Conservation (phyloP, 164 flowering plant genomes). For the Dillenia suffruticosa region DNA sequence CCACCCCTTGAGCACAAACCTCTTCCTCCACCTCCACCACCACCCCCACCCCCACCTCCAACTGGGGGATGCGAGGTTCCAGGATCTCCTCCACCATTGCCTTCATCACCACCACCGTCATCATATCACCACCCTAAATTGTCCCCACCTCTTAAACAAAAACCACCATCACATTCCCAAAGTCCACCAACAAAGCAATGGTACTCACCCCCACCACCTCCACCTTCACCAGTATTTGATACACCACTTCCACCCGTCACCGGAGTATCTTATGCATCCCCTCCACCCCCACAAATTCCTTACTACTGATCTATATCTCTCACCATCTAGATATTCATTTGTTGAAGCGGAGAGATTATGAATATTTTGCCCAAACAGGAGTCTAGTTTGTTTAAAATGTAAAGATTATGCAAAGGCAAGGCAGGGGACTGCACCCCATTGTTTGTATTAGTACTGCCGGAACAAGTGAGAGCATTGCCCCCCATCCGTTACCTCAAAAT, state of each 20-base stretch:
- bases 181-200: conserved; percentile 8
- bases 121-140: conserved; percentile 4
- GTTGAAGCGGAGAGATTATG: no score
- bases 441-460: no score
- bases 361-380: no score
- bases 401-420: no score
- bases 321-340: not conserved
- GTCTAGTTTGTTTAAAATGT: no score
- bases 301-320: conserved; percentile 27
- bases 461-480: no score
- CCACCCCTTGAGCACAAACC: conserved; percentile 9
- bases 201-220: conserved; percentile 17
- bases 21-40: conserved; percentile 13
- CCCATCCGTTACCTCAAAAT: no score
- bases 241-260: conserved; percentile 49
- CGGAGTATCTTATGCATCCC: conserved; percentile 65
- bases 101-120: conserved; percentile 16
- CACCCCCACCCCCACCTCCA: conserved; percentile 12
- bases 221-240: conserved; percentile 14
- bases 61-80: not conserved
- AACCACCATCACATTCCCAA: conserved; percentile 2
- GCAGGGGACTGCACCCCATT: no score
- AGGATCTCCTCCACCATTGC: conserved; percentile 9
- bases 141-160: conserved; percentile 25
- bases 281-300: conserved; percentile 64